Percentiles rank a stretch among this genome's conserved stretches.
Evolutionary conservation across 2,329 filamentous ascomycete species (phyloP).

Genomic region (Kalmusia sp.): DNA sequence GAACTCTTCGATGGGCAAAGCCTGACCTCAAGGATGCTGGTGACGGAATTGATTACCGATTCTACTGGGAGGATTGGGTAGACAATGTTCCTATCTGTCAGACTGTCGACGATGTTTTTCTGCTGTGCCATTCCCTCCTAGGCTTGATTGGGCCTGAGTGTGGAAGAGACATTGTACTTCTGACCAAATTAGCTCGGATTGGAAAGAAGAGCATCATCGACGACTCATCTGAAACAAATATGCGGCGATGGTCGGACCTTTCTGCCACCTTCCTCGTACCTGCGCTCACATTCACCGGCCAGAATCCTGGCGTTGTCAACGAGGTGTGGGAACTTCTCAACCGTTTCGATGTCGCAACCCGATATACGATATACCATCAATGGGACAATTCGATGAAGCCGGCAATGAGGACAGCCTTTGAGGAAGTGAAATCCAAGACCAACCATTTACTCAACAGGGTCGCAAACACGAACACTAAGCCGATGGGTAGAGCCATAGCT

Average conservation of each 20-base stretch:
- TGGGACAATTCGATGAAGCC: slow-evolving; percentile 71
- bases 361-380: slow-evolving; percentile 91
- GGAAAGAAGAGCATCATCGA: slow-evolving; percentile 76
- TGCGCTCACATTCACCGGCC: slow-evolving; percentile 82
- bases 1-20: slow-evolving; percentile 81
- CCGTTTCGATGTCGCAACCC: slow-evolving; percentile 75
- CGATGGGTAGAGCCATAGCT: slow-evolving; percentile 86
- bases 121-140: slow-evolving; percentile 81
- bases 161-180: slow-evolving; percentile 78
- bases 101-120: slow-evolving; percentile 87
- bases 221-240: slow-evolving; percentile 74
- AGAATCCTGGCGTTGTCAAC: slow-evolving; percentile 83
- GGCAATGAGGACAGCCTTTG: slow-evolving; percentile 80
- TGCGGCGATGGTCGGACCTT: slow-evolving; percentile 81
- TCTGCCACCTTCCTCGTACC: slow-evolving; percentile 86
- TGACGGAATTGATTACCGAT: slow-evolving; percentile 80
- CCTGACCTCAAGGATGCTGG: slow-evolving; percentile 78
- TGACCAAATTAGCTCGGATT: slow-evolving; percentile 86
- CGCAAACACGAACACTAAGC: slow-evolving; percentile 82
- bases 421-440: slow-evolving; percentile 78
- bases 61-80: slow-evolving; percentile 97
- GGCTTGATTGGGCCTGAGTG: slow-evolving; percentile 89
- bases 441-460: slow-evolving; percentile 87
- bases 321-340: slow-evolving; percentile 86
- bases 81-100: slow-evolving; percentile 94